Evolutionary conservation across 176 grass and related monocot species (phyloP).

Genomic region (Alopecurus myosuroides): DNA sequence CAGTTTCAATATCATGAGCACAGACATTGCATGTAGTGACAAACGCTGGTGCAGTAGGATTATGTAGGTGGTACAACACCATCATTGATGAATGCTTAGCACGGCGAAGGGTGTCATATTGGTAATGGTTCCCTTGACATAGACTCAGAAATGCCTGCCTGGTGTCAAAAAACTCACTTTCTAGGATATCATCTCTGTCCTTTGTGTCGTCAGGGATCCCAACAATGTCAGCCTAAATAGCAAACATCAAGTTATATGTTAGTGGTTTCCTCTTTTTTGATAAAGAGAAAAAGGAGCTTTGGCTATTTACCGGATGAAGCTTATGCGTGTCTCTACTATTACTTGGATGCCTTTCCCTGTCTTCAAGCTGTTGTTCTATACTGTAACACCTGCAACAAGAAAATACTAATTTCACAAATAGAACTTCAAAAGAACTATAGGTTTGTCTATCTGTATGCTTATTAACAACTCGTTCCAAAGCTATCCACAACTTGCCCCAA

Average conservation of each 20-base stretch:
- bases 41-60: slow-evolving; percentile 95
- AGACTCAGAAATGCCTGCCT: slow-evolving; percentile 96
- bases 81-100: slow-evolving; percentile 99
- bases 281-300: background rate
- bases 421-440: background rate
- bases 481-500: background rate
- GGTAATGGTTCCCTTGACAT: slow-evolving; percentile 99
- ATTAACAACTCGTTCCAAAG: background rate
- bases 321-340: slow-evolving; percentile 77
- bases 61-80: slow-evolving; percentile 99
- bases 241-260: slow-evolving; percentile 10
- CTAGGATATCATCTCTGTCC: slow-evolving; percentile 95
- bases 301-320: slow-evolving; percentile 69
- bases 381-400: slow-evolving; percentile 69
- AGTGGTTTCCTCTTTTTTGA: background rate
- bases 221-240: slow-evolving; percentile 72
- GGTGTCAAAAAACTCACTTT: slow-evolving; percentile 98
- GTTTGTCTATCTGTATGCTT: background rate
- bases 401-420: slow-evolving; percentile 11
- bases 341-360: slow-evolving; percentile 74
- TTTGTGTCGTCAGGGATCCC: slow-evolving; percentile 78
- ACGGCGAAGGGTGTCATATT: slow-evolving; percentile 96
- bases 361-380: slow-evolving; percentile 67
- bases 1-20: slow-evolving; percentile 91
- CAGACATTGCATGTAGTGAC: slow-evolving; percentile 93